Evolutionary conservation across 139 green algal genomes (phyloP), one percentile per base, ranked within the genome.

Genomic region (Diplosphaera chodatii): DNA sequence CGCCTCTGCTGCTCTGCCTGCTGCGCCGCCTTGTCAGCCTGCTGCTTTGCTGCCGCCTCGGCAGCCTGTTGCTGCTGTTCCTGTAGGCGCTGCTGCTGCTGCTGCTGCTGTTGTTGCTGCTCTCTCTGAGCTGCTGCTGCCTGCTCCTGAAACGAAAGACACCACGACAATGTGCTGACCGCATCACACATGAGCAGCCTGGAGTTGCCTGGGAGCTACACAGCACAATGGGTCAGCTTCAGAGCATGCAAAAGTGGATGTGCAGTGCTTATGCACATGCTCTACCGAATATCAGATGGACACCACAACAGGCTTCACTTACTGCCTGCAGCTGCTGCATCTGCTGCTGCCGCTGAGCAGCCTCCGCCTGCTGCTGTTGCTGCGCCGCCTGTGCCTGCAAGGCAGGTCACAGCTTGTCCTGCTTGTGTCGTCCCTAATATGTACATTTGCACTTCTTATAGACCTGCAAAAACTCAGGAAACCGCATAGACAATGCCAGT

Each of bases 331-430:
- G 37, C 37, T 48, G 37, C 37, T 48, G 37, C 37, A 48, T 10
- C 8, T 59, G 48, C 48, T n/a, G 32, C 28, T 70, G 32, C 20
- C 55, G 68, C 66, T 71, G 40, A 1, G 64, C 68, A 4, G 21
- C 55, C 67, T 73, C 65, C 6, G 40, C 15, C 4, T 32, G 6
- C 10, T 37, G 28, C 48, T 74, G 64, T 64, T 79, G 56, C 48
- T 77, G 37, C 20, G 74, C 2, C 27, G 4, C 16, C 25, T 40
- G 30, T 23, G 64, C 63, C 34, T 77, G 62, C 30, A 48, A 3
- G 3, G 30, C 37, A 10, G 37, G 10, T n/a, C n/a, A n/a, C n/a
- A n/a, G n/a, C n/a, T n/a, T n/a, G n/a, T n/a, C n/a, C n/a, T n/a
- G n/a, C n/a, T n/a, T n/a, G n/a, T n/a, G n/a, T n/a, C n/a, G n/a